These are phyloP conservation scores for Helotiales sp. DNA, from an alignment of 2,329 filamentous ascomycete genomes.

Conservation along the genomic window DNA sequence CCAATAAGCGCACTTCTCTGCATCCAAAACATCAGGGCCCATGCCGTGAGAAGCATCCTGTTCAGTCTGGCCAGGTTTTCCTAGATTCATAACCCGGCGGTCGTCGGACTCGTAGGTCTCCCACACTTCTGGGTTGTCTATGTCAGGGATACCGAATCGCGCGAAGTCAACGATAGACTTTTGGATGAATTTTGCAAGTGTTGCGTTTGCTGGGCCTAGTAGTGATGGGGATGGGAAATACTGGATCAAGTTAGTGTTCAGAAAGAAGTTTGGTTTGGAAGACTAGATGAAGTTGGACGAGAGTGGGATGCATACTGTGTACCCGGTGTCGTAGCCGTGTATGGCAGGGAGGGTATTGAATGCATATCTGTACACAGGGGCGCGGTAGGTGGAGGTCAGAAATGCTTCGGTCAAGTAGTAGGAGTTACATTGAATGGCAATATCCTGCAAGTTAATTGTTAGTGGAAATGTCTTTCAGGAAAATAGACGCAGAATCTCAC, in stretches of 20 bases:
- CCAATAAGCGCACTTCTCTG: constrained; percentile 6
- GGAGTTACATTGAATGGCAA: constrained; percentile 12
- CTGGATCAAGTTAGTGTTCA: background rate
- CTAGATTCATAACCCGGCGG: background rate
- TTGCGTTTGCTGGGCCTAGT: background rate
- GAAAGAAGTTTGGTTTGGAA: too few relatives aligned
- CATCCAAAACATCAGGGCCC: background rate
- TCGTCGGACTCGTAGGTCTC: background rate
- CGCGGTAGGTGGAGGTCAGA: background rate
- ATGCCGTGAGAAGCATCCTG: background rate
- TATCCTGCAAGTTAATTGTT: background rate
- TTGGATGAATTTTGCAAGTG: background rate
- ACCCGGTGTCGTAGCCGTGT: constrained; percentile 11
- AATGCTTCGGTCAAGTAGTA: constrained; percentile 9
- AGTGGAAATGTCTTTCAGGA: background rate
- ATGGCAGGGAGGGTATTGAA: constrained; percentile 9
- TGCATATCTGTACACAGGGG: background rate
- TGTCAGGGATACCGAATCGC: background rate
- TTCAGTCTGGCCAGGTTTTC: constrained; percentile 1
- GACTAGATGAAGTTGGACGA: background rate
- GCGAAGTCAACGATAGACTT: constrained; percentile 4
- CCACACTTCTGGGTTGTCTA: background rate
- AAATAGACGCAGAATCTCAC: background rate
- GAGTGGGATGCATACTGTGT: background rate
- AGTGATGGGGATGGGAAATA: background rate